Conservation (phyloP, 1,284 basidiomycete species). For the Malassezia obtusa region DNA sequence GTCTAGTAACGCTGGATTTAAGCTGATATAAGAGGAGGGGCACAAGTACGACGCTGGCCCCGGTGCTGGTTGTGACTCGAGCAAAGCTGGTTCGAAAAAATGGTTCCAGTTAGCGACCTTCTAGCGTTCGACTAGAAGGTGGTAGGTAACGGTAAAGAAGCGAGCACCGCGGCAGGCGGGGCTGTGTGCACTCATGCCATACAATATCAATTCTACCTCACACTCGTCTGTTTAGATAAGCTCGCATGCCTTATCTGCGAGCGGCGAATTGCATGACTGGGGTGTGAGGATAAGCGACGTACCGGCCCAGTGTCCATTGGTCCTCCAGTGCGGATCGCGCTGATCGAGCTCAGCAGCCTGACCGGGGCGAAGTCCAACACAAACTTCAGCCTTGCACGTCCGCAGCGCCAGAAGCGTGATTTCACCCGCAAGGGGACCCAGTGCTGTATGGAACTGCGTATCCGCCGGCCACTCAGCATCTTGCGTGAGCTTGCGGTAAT, state of each 20-base stretch:
- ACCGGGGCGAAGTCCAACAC: slow-evolving; percentile 34
- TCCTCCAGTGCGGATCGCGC: slow-evolving; percentile 35
- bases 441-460: slow-evolving; percentile 65
- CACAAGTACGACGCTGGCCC: slow-evolving; percentile 43
- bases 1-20: slow-evolving; percentile 19
- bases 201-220: not conserved
- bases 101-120: slow-evolving; percentile 19
- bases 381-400: slow-evolving; percentile 81
- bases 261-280: slow-evolving; percentile 10
- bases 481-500: slow-evolving; percentile 63
- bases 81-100: slow-evolving; percentile 47
- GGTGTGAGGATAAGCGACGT: not conserved
- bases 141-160: not conserved
- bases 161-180: no score
- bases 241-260: not conserved
- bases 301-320: slow-evolving; percentile 38
- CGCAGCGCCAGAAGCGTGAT: slow-evolving; percentile 74
- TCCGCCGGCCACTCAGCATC: slow-evolving; percentile 79
- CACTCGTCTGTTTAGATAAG: not conserved
- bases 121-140: slow-evolving; percentile 2
- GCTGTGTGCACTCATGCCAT: no score
- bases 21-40: slow-evolving; percentile 32
- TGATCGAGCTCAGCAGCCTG: slow-evolving; percentile 24
- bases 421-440: slow-evolving; percentile 63
- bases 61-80: slow-evolving; percentile 40